A percentile compares a stretch with the other conserved stretches of the same genome.
Evolutionary conservation across 2,329 filamentous ascomycete species (phyloP).

Genomic region (Ceratocystis colombiana): DNA sequence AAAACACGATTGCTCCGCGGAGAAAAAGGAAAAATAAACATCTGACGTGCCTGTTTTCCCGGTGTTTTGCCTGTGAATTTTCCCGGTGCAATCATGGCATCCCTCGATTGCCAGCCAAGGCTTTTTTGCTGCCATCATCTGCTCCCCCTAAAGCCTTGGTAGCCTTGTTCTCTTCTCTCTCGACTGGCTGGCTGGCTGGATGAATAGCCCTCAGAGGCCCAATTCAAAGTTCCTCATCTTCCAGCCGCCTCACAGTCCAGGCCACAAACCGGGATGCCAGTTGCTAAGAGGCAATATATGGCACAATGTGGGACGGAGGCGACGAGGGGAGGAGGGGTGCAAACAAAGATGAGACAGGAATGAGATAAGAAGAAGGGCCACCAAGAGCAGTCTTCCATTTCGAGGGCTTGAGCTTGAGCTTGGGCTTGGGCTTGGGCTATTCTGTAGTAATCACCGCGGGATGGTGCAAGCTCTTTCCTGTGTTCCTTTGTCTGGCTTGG

Average conservation of each 20-base stretch:
- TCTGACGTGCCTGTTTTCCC: neutral
- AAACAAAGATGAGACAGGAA: neutral
- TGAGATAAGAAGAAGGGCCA: neutral
- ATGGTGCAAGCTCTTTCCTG: neutral
- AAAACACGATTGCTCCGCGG: neutral
- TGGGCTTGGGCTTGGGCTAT: no score
- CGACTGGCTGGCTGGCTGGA: no score
- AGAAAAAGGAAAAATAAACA: slow-evolving; percentile 4
- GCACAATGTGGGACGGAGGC: no score
- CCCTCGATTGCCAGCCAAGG: neutral
- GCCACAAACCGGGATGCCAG: neutral
- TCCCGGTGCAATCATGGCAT: neutral
- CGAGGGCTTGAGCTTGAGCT: no score
- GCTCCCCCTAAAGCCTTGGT: no score
- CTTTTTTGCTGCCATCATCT: neutral
- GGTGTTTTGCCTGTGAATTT: neutral
- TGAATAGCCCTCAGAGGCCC: neutral
- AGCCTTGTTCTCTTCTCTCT: no score
- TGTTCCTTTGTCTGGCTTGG: neutral
- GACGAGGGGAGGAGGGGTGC: no score
- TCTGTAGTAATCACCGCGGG: no score
- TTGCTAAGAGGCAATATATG: no score
- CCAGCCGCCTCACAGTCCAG: neutral
- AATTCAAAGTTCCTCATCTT: neutral
- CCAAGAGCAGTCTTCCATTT: no score